A percentile compares a stretch with the other conserved stretches of the same genome.
Conservation (phyloP, 768 basidiomycete species). For the Leccinum rimulosum region DNA sequence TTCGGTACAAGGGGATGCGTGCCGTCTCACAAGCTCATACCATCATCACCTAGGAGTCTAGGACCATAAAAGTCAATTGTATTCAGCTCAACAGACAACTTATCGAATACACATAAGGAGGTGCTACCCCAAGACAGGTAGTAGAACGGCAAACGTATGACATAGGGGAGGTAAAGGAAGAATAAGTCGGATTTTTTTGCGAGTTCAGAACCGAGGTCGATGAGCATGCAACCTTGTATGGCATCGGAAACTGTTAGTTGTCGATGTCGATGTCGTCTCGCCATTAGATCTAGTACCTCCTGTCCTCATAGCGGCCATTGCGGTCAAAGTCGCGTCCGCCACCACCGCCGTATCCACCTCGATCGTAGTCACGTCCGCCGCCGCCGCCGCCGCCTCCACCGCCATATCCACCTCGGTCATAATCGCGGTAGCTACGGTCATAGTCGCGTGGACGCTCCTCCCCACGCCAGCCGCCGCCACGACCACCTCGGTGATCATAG, state of each 20-base stretch:
- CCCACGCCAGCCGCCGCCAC: slow-evolving; percentile 41
- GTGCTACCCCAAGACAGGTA: slow-evolving; percentile 5
- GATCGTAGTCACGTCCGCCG: slow-evolving; percentile 39
- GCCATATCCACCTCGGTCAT: slow-evolving; percentile 31
- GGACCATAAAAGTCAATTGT: slow-evolving; percentile 6
- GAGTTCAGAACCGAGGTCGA: not conserved
- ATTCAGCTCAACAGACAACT: slow-evolving; percentile 20
- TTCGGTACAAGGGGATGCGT: not conserved
- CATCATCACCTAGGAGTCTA: not conserved
- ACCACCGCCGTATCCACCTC: slow-evolving; percentile 25
- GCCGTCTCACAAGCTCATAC: not conserved
- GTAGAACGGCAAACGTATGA: not conserved
- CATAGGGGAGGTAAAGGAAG: not conserved
- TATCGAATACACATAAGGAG: slow-evolving; percentile 23
- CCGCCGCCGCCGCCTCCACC: slow-evolving; percentile 21
- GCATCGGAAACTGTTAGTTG: not conserved
- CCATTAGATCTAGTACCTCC: slow-evolving; percentile 36
- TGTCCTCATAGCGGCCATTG: slow-evolving; percentile 40
- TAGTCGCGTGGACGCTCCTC: slow-evolving; percentile 32
- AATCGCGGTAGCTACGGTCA: slow-evolving; percentile 37
- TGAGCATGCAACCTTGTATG: slow-evolving; percentile 1
- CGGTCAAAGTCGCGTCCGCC: slow-evolving; percentile 40
- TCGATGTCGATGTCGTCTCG: not conserved
- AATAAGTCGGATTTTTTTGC: not conserved
- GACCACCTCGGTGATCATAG: slow-evolving; percentile 47